Evolutionary conservation across 2,329 filamentous ascomycete genomes (phyloP).

Genomic region (Apiospora koreana): DNA sequence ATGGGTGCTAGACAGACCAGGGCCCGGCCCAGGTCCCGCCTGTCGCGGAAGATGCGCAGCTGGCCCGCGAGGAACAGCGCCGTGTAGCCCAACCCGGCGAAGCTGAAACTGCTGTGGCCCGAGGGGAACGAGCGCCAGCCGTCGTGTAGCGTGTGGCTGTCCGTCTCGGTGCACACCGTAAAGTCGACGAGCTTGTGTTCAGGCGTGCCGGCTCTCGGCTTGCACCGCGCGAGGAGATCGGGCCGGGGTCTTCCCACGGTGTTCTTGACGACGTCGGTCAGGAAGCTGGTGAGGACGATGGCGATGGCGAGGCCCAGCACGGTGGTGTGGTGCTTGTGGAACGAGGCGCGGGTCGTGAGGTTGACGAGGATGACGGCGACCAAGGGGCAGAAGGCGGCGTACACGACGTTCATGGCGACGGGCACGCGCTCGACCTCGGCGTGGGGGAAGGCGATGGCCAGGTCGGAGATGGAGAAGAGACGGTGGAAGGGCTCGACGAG

Average conservation of each 20-base stretch:
- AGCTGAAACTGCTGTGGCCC: constrained; percentile 78
- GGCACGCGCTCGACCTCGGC: constrained; percentile 82
- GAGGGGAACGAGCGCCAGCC: constrained; percentile 84
- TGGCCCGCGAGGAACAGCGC: constrained; percentile 70
- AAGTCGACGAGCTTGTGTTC: constrained; percentile 59
- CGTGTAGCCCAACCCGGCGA: constrained; percentile 76
- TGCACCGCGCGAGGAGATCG: constrained; percentile 73
- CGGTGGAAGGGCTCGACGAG: constrained; percentile 86
- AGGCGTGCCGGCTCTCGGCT: constrained; percentile 58
- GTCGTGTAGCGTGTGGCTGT: constrained; percentile 72
- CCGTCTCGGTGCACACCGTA: constrained; percentile 71
- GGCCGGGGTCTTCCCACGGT: constrained; percentile 73
- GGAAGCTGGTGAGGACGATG: constrained; percentile 74
- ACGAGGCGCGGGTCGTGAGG: constrained; percentile 57
- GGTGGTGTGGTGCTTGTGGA: constrained; percentile 83
- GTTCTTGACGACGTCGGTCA: constrained; percentile 93
- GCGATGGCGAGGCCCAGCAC: constrained; percentile 79
- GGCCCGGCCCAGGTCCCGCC: constrained; percentile 55
- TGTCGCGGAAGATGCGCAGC: constrained; percentile 54
- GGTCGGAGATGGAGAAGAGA: constrained; percentile 88
- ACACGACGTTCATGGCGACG: constrained; percentile 77
- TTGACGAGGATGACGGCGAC: constrained; percentile 67
- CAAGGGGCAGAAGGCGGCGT: constrained; percentile 73
- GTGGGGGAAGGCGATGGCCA: constrained; percentile 82
- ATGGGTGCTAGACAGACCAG: constrained; percentile 60